A percentile compares a stretch with the other conserved stretches of the same genome.
Evolutionary conservation across 2,329 filamentous ascomycete species (phyloP).

Genomic region (Claviceps purpurea): DNA sequence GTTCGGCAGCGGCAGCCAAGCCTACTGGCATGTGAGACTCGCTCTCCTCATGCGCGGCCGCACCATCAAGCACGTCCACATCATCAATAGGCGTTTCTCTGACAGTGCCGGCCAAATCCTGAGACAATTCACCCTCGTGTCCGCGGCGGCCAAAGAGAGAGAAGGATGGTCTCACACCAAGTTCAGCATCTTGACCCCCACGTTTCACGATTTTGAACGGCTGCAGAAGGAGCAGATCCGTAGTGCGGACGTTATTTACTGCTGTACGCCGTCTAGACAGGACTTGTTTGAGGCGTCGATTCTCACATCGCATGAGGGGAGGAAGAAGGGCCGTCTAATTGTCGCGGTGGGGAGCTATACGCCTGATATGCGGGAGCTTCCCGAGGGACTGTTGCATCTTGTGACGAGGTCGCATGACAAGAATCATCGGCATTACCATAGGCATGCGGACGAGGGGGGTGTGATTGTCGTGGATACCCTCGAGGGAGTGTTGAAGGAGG

Average conservation of each 20-base stretch:
- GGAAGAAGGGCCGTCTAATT: slow-evolving; percentile 58
- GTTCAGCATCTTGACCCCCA: slow-evolving; percentile 55
- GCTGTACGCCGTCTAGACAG: slow-evolving; percentile 64
- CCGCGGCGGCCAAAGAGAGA: slow-evolving; percentile 29
- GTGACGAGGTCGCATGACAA: slow-evolving; percentile 34
- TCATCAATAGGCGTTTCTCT: slow-evolving; percentile 64
- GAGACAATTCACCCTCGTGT: slow-evolving; percentile 31
- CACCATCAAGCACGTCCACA: slow-evolving; percentile 66
- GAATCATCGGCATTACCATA: slow-evolving; percentile 49
- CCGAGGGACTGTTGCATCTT: slow-evolving; percentile 59
- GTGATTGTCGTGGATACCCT: slow-evolving; percentile 64
- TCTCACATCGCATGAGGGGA: slow-evolving; percentile 57
- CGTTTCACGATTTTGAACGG: slow-evolving; percentile 53
- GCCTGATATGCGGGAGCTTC: slow-evolving; percentile 68
- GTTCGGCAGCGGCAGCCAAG: slow-evolving; percentile 81
- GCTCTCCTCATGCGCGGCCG: slow-evolving; percentile 58
- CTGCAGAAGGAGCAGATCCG: slow-evolving; percentile 59
- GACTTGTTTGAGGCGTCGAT: slow-evolving; percentile 64
- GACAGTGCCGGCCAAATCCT: slow-evolving; percentile 40
- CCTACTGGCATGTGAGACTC: slow-evolving; percentile 87
- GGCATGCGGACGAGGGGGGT: slow-evolving; percentile 48
- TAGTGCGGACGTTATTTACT: slow-evolving; percentile 71
- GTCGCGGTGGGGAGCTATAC: slow-evolving; percentile 59
- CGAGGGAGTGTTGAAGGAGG: slow-evolving; percentile 66
- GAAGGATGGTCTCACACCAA: slow-evolving; percentile 54